A percentile compares a stretch with the other conserved stretches of the same genome.
These are phyloP conservation scores for Bothriochloa decipiens DNA, from an alignment of 176 grass and related monocot species.

Conservation along the genomic window DNA sequence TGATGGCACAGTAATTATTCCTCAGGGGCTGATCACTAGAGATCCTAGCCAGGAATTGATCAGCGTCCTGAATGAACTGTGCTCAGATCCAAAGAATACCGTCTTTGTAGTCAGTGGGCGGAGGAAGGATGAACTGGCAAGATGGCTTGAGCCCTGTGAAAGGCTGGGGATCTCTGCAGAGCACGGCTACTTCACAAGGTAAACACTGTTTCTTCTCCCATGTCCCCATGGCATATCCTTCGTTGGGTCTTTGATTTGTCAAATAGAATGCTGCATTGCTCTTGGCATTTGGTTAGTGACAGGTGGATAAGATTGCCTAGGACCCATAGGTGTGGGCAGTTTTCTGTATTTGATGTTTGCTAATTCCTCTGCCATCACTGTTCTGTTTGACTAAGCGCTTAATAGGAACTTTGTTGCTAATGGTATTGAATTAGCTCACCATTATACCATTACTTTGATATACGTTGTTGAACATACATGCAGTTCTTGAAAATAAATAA, in stretches of 20 bases:
- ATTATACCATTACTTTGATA: neutral
- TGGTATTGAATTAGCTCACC: constrained; percentile 3
- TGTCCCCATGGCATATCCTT: neutral
- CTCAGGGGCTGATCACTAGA: constrained; percentile 9
- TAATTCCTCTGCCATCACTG: neutral
- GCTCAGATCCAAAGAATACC: constrained; percentile 42
- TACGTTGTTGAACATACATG: neutral
- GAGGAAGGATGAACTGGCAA: constrained; percentile 45
- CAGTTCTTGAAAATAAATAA: constrained; percentile 27
- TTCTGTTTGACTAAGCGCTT: neutral
- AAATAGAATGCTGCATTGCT: neutral
- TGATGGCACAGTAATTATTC: constrained; percentile 52
- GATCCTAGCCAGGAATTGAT: constrained; percentile 40
- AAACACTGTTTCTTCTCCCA: neutral
- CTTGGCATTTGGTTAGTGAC: constrained; percentile 19
- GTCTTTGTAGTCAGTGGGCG: constrained; percentile 57
- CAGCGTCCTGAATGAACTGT: constrained; percentile 29
- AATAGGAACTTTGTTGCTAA: neutral
- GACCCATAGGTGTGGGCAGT: neutral
- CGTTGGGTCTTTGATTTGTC: neutral
- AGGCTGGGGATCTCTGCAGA: constrained; percentile 51
- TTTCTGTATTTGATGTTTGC: neutral
- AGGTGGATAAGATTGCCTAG: constrained; percentile 4
- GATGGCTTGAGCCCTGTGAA: constrained; percentile 45
- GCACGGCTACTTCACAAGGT: constrained; percentile 64